phyloP scores from a whole-genome alignment of 305 asterid genomes.

The Euphrasia arctica region DNA sequence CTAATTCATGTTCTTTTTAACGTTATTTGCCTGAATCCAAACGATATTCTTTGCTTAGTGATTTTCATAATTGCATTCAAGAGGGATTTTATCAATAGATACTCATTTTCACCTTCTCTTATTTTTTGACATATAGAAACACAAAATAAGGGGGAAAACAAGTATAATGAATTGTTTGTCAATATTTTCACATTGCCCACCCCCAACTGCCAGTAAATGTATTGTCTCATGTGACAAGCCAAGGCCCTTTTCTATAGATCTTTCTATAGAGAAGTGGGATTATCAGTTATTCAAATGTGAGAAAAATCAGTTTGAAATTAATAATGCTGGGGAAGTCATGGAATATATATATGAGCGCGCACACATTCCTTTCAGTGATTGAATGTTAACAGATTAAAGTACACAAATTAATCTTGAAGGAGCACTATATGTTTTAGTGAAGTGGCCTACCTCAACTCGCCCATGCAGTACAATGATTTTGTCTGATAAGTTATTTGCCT shows the following conservation, averaged over 20 bases:
- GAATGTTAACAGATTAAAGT: conserved; percentile 3
- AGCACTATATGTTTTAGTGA: conserved; percentile 17
- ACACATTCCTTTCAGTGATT: conserved; percentile 2
- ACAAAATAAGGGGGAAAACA: background rate
- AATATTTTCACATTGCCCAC: conserved; percentile 1
- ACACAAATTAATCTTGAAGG: conserved; percentile 9
- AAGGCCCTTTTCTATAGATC: too few species aligned
- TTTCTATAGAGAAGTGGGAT: too few species aligned
- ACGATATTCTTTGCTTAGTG: conserved; percentile 10
- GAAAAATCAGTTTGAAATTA: conserved; percentile 14
- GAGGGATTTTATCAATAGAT: background rate
- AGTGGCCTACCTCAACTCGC: conserved; percentile 72
- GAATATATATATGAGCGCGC: background rate
- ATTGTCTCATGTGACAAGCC: background rate
- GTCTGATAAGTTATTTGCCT: conserved; percentile 83
- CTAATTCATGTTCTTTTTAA: conserved; percentile 14
- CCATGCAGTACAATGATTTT: conserved; percentile 82
- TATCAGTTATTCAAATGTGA: too few species aligned
- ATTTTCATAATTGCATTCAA: background rate
- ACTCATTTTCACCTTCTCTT: background rate
- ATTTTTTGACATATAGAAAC: background rate
- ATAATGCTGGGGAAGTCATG: conserved; percentile 6
- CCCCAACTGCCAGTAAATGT: conserved; percentile 5
- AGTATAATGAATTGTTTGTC: conserved; percentile 4
- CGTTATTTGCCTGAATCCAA: conserved; percentile 15